Base-by-base conservation (phyloP, 768 basidiomycete species). In the Tulasnella sp. region DNA sequence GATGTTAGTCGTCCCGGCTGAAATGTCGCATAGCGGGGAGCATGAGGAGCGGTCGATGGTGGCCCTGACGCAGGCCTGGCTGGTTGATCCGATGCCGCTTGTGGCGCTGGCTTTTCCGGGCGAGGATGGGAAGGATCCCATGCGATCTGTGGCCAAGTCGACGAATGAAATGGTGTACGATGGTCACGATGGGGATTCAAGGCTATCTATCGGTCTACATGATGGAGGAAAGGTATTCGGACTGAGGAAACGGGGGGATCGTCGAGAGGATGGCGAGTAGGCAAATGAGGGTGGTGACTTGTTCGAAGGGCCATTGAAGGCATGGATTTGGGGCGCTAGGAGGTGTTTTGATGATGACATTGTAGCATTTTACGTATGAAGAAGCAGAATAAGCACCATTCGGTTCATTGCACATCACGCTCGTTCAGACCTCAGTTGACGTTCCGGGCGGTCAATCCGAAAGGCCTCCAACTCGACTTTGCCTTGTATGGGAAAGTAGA, bases 181-280 rank as follows among this genome's bases (percentile, higher is more conserved):
- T 69, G 64, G 64, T 69, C 64, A 69, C 28, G 64, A 69, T 31
- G 64, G 64, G 34, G 64, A 69, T 69, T 69, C 64, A 28, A 69
- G 64, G 64, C 34, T 69, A 69, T 69, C 64, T 69, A 69, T 69
- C 64, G 64, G 64, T 9, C 14, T 69, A 37, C 64, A 69, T 34
- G 64, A 37, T 37, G 64, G 64, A 69, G 64, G 64, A 69, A 69
- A 69, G 64, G 64, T 69, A 69, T 69, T 69, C 64, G 64, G 64
- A 37, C 64, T 69, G 31, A 69, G 64, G 18, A 69, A 69, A 69
- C 64, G 64, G 64, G 64, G 64, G 28, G 64, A 69, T 69, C 64
- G 64, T 16, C 64, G n/a, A 69, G 64, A 69, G 37, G 64, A 34
- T 69, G 64, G 64, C 2, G 64, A 37, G 64, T 69, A 69, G 64